A percentile compares a stretch with the other conserved stretches of the same genome.
Evolutionary conservation across 2,329 filamentous ascomycete genomes (phyloP).

Genomic region (Cladosporium sp.): DNA sequence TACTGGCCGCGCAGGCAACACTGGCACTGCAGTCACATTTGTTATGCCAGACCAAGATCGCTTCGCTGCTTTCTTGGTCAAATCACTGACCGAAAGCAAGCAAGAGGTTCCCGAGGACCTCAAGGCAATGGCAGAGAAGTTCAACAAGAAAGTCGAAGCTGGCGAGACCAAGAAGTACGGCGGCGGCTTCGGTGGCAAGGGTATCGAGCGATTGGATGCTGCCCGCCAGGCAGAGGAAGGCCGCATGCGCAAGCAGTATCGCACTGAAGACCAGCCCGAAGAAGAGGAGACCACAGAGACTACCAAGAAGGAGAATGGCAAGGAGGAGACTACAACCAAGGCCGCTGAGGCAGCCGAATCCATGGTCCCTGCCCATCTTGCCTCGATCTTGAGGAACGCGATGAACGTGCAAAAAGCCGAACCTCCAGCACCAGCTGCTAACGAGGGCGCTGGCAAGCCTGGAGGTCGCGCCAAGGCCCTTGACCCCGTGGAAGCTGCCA

Average conservation of each 20-base stretch:
- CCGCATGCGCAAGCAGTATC: slow-evolving; percentile 79
- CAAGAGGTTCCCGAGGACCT: slow-evolving; percentile 72
- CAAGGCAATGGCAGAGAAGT: slow-evolving; percentile 59
- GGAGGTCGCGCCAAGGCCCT: slow-evolving; percentile 16
- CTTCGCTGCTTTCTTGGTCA: slow-evolving; percentile 81
- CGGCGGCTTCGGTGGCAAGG: slow-evolving; percentile 91
- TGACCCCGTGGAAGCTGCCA: slow-evolving; percentile 49
- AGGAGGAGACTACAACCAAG: slow-evolving; percentile 12
- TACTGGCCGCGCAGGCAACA: slow-evolving; percentile 91
- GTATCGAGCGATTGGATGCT: slow-evolving; percentile 84
- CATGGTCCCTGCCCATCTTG: slow-evolving; percentile 14
- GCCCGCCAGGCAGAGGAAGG: slow-evolving; percentile 83
- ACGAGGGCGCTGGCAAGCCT: slow-evolving; percentile 34
- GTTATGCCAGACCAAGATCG: slow-evolving; percentile 88
- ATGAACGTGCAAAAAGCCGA: slow-evolving; percentile 71
- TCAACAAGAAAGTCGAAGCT: slow-evolving; percentile 84
- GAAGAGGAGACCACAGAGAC: slow-evolving; percentile 62
- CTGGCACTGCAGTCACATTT: slow-evolving; percentile 90
- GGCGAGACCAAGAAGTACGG: slow-evolving; percentile 81
- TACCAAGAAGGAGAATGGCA: slow-evolving; percentile 45
- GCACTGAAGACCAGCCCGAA: slow-evolving; percentile 75
- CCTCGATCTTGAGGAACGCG: slow-evolving; percentile 55
- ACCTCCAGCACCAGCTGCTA: slow-evolving; percentile 47
- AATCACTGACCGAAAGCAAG: slow-evolving; percentile 87
- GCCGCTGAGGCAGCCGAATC: neutral